Conservation (phyloP, 495 filamentous ascomycete species). For the Aspergillus nidulans region DNA sequence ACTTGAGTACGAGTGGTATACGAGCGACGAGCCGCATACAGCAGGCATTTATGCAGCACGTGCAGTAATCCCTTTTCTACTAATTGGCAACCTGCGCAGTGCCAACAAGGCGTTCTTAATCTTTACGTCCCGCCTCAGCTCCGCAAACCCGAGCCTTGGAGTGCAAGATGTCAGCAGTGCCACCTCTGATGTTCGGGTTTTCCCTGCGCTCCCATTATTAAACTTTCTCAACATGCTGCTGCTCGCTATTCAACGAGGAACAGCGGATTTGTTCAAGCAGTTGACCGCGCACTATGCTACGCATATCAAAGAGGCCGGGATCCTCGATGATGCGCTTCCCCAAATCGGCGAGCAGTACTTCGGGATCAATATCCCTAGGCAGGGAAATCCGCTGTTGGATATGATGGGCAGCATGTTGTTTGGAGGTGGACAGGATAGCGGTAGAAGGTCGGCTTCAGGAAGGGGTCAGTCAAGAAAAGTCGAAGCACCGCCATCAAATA, state of each 20-base stretch:
- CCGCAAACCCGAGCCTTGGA: conserved; percentile 62
- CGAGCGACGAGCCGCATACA: conserved; percentile 78
- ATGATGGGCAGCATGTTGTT: conserved; percentile 97
- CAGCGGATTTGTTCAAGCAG: conserved; percentile 73
- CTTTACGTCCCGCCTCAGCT: conserved; percentile 69
- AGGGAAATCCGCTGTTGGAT: conserved; percentile 86
- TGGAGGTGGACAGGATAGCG: conserved; percentile 52
- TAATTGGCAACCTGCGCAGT: conserved; percentile 83
- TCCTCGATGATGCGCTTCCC: conserved; percentile 81
- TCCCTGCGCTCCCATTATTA: conserved; percentile 78
- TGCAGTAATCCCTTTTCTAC: conserved; percentile 86
- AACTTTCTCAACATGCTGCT: conserved; percentile 88
- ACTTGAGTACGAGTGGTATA: conserved; percentile 93
- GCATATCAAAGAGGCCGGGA: conserved; percentile 66
- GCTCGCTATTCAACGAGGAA: conserved; percentile 76
- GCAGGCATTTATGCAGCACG: conserved; percentile 86
- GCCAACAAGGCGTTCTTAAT: conserved; percentile 76
- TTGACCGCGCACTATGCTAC: conserved; percentile 74
- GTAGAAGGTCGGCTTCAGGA: conserved; percentile 31
- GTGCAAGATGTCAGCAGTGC: conserved; percentile 79
- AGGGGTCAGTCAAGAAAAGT: conserved; percentile 40
- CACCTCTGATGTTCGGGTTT: conserved; percentile 71
- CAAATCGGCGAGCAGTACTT: conserved; percentile 97
- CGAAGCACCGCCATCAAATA: conserved; percentile 45
- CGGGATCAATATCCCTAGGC: conserved; percentile 80